Conservation (phyloP, 768 basidiomycete species). For the Macrolepiota fuliginosa region DNA sequence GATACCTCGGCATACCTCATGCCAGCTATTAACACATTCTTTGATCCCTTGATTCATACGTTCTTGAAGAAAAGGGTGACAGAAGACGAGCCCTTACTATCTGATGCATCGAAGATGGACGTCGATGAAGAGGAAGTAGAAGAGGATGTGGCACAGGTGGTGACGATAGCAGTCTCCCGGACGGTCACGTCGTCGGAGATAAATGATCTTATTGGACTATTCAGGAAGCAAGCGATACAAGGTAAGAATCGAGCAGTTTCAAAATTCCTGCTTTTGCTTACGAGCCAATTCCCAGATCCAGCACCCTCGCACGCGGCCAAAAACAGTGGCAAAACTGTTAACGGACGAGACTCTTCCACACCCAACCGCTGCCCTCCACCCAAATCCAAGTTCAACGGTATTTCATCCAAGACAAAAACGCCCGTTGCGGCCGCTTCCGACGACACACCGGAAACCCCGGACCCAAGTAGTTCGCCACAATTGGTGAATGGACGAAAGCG, state of each 20-base stretch:
- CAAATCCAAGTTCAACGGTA: background rate
- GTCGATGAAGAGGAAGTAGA: slow-evolving; percentile 42
- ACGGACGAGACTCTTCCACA: background rate
- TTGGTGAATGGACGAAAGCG: slow-evolving; percentile 49
- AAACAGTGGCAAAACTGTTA: background rate
- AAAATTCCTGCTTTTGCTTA: background rate
- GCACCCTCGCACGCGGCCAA: slow-evolving; percentile 1
- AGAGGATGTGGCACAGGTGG: slow-evolving; percentile 33
- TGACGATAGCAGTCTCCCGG: background rate
- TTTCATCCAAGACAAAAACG: slow-evolving; percentile 6
- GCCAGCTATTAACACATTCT: slow-evolving; percentile 71
- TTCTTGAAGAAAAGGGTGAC: slow-evolving; percentile 28
- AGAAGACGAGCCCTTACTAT: slow-evolving; percentile 11
- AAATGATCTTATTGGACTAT: slow-evolving; percentile 11
- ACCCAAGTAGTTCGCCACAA: slow-evolving; percentile 19
- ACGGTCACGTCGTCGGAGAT: slow-evolving; percentile 6
- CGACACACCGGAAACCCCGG: slow-evolving; percentile 6
- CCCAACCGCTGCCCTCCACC: background rate
- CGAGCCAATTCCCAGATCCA: background rate
- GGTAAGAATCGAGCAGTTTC: background rate
- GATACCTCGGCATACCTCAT: slow-evolving; percentile 73
- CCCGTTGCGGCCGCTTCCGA: background rate
- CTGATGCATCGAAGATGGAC: slow-evolving; percentile 15
- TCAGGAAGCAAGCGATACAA: slow-evolving; percentile 11
- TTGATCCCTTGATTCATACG: slow-evolving; percentile 49